Percentiles rank a stretch among this genome's conserved stretches.
These are phyloP conservation scores for Actinidia polygama DNA, from an alignment of 179 eudicot species.

Conservation along the genomic window DNA sequence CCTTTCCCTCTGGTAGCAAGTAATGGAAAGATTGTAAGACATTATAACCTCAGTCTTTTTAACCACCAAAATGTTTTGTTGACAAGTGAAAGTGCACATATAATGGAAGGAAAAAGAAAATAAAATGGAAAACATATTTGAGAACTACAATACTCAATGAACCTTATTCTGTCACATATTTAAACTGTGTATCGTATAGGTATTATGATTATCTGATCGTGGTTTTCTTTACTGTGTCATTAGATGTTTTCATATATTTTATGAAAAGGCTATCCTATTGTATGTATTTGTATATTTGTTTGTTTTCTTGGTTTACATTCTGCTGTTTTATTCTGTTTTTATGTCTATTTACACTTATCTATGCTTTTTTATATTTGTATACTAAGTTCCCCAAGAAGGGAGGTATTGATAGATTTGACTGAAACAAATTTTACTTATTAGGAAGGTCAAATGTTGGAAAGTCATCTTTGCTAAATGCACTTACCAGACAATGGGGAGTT, in stretches of 20 bases:
- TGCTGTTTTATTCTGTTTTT: neutral
- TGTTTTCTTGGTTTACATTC: neutral
- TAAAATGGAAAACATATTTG: neutral
- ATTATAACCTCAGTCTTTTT: neutral
- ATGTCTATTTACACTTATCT: neutral
- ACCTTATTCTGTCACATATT: neutral
- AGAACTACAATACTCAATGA: neutral
- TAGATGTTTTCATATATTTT: neutral
- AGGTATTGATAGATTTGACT: constrained; percentile 2
- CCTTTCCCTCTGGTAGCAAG: constrained; percentile 6
- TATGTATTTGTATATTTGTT: no score
- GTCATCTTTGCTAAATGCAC: constrained; percentile 86
- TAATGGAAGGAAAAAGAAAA: neutral
- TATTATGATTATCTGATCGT: neutral
- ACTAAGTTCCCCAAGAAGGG: neutral
- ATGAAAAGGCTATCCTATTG: no score
- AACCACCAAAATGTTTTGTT: neutral
- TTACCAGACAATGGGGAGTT: constrained; percentile 98
- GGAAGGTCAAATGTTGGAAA: constrained; percentile 99
- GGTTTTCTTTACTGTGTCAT: neutral
- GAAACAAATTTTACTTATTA: constrained; percentile 29
- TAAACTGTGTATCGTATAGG: neutral
- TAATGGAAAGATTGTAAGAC: neutral
- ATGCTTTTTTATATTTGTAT: neutral
- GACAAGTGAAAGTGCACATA: neutral